Percentiles rank a stretch among this genome's conserved stretches.
phyloP scores from a whole-genome alignment of 768 basidiomycete species.

The Russula vinacea region DNA sequence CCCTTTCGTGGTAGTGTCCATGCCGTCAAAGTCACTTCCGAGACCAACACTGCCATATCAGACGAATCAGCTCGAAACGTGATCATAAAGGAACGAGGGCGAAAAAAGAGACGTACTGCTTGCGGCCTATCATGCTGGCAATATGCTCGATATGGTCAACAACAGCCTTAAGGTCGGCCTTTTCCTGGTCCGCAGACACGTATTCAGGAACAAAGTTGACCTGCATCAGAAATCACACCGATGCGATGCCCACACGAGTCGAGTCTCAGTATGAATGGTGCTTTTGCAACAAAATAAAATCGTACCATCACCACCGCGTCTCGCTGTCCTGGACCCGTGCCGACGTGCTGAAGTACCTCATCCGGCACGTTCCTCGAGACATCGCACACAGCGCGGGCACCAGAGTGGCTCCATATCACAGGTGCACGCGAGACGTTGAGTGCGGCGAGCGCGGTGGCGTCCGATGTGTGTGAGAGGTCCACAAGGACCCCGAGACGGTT shows the following conservation, averaged over 20 bases:
- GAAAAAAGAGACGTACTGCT: constrained; percentile 50
- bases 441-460: constrained; percentile 80
- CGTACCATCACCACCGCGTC: constrained; percentile 86
- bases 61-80: constrained; percentile 17
- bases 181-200: constrained; percentile 53
- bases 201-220: constrained; percentile 78
- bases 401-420: constrained; percentile 93
- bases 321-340: constrained; percentile 56
- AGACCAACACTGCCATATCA: constrained; percentile 65
- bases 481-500: constrained; percentile 91
- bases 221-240: constrained; percentile 38
- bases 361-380: constrained; percentile 82
- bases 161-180: constrained; percentile 64
- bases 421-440: constrained; percentile 59
- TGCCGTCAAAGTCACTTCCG: constrained; percentile 83
- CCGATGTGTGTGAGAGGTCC: constrained; percentile 90
- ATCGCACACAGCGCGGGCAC: constrained; percentile 74
- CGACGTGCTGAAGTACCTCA: constrained; percentile 67
- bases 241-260: not conserved
- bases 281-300: not conserved
- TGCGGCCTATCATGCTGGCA: constrained; percentile 63
- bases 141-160: constrained; percentile 90
- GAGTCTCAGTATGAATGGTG: not conserved
- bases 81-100: not conserved
- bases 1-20: constrained; percentile 60